These are phyloP conservation scores for Alternaria gaisen DNA, from an alignment of 2,329 filamentous ascomycete genomes.

Conservation along the genomic window DNA sequence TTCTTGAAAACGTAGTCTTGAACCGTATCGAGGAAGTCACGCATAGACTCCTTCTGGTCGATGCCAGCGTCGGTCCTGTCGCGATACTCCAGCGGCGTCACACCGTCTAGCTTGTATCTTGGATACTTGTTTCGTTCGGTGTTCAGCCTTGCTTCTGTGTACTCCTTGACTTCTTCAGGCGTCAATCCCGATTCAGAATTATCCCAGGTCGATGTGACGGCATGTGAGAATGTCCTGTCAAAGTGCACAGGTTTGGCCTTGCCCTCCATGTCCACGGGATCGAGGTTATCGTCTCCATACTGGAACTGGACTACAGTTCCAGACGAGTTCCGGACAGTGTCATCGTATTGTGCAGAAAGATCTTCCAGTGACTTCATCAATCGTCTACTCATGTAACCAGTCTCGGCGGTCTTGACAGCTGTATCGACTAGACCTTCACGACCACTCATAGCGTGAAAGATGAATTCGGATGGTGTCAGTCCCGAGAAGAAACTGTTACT, in stretches of 20 bases:
- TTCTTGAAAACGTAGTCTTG: slow-evolving; percentile 73
- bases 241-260: slow-evolving; percentile 92
- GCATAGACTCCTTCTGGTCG: slow-evolving; percentile 73
- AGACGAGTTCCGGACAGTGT: slow-evolving; percentile 91
- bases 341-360: slow-evolving; percentile 89
- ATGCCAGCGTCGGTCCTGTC: slow-evolving; percentile 70
- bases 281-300: slow-evolving; percentile 93
- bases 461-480: slow-evolving; percentile 87
- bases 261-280: slow-evolving; percentile 98
- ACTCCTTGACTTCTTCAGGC: slow-evolving; percentile 74
- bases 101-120: slow-evolving; percentile 44
- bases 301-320: slow-evolving; percentile 94
- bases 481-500: slow-evolving; percentile 97
- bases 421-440: slow-evolving; percentile 99
- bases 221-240: slow-evolving; percentile 86
- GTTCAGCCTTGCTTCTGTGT: slow-evolving; percentile 74
- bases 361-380: slow-evolving; percentile 98
- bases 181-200: slow-evolving; percentile 77
- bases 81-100: slow-evolving; percentile 68
- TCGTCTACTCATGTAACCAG: slow-evolving; percentile 97
- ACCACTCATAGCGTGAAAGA: slow-evolving; percentile 98
- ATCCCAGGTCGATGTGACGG: slow-evolving; percentile 77
- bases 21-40: slow-evolving; percentile 82
- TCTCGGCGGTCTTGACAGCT: slow-evolving; percentile 98
- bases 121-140: slow-evolving; percentile 68